A percentile compares a stretch with the other conserved stretches of the same genome.
These are phyloP conservation scores for Schwanniomyces pseudopolymorphus DNA, from an alignment of 805 yeast genomes.

Conservation along the genomic window DNA sequence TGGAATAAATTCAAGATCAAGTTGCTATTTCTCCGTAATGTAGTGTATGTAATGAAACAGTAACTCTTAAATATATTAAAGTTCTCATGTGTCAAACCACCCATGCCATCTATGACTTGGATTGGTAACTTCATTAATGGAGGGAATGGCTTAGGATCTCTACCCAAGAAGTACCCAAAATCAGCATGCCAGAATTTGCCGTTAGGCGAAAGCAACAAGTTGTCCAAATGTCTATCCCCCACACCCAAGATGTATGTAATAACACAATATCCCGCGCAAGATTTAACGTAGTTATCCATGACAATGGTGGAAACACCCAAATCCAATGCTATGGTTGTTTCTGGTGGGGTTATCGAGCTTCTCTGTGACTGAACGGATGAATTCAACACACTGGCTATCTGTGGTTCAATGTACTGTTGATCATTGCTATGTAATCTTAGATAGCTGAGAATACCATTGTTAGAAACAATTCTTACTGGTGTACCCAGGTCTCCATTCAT, in stretches of 20 bases:
- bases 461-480: constrained; percentile 12
- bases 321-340: constrained; percentile 34
- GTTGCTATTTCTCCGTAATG: constrained; percentile 84
- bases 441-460: constrained; percentile 75
- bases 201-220: constrained; percentile 71
- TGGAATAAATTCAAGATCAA: constrained; percentile 88
- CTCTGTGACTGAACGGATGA: constrained; percentile 10
- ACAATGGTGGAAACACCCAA: constrained; percentile 58
- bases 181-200: constrained; percentile 97
- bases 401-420: constrained; percentile 26
- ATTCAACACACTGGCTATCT: constrained; percentile 21
- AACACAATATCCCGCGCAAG: constrained; percentile 98
- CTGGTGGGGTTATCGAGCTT: constrained; percentile 15
- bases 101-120: constrained; percentile 97
- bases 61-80: constrained; percentile 85
- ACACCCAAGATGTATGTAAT: constrained; percentile 93
- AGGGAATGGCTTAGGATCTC: constrained; percentile 98
- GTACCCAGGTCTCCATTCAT: not conserved
- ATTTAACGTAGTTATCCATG: constrained; percentile 91
- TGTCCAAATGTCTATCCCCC: constrained; percentile 96
- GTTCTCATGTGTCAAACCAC: constrained; percentile 84
- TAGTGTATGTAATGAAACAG: constrained; percentile 92
- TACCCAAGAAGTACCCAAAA: constrained; percentile 93
- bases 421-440: constrained; percentile 55
- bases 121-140: constrained; percentile 97